These are phyloP conservation scores for Mycena maculata DNA, from an alignment of 768 basidiomycete genomes.

Conservation along the genomic window DNA sequence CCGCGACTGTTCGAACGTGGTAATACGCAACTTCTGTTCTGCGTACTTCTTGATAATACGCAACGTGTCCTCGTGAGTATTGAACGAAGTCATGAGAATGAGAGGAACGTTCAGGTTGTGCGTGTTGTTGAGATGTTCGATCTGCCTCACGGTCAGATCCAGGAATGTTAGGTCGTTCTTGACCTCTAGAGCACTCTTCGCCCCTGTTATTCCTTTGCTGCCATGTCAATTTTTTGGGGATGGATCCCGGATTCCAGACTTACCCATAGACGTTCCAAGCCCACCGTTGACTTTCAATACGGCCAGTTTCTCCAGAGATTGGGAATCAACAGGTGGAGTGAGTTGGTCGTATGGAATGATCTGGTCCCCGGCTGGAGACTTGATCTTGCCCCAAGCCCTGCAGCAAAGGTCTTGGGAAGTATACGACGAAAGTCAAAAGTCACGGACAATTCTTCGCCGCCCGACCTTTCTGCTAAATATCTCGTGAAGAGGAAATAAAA, in stretches of 20 bases:
- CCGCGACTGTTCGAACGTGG: slow-evolving; percentile 92
- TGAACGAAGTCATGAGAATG: slow-evolving; percentile 98
- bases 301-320: slow-evolving; percentile 89
- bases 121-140: slow-evolving; percentile 92
- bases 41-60: slow-evolving; percentile 97
- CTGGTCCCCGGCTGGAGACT: slow-evolving; percentile 85
- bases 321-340: slow-evolving; percentile 63
- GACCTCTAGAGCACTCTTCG: slow-evolving; percentile 95
- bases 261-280: slow-evolving; percentile 90
- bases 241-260: slow-evolving; percentile 31
- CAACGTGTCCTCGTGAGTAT: slow-evolving; percentile 95
- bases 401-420: slow-evolving; percentile 73
- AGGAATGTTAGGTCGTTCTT: slow-evolving; percentile 98
- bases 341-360: slow-evolving; percentile 86
- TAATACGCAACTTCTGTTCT: slow-evolving; percentile 92
- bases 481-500: slow-evolving; percentile 88
- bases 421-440: slow-evolving; percentile 58
- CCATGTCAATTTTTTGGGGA: slow-evolving; percentile 11
- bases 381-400: slow-evolving; percentile 92
- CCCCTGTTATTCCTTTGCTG: slow-evolving; percentile 78
- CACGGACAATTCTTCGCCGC: slow-evolving; percentile 75
- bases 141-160: slow-evolving; percentile 92
- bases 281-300: slow-evolving; percentile 96
- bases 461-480: slow-evolving; percentile 77
- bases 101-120: slow-evolving; percentile 90